These are phyloP conservation scores for Solanum sejunctum DNA, from an alignment of 257 asterid genomes.

Conservation along the genomic window DNA sequence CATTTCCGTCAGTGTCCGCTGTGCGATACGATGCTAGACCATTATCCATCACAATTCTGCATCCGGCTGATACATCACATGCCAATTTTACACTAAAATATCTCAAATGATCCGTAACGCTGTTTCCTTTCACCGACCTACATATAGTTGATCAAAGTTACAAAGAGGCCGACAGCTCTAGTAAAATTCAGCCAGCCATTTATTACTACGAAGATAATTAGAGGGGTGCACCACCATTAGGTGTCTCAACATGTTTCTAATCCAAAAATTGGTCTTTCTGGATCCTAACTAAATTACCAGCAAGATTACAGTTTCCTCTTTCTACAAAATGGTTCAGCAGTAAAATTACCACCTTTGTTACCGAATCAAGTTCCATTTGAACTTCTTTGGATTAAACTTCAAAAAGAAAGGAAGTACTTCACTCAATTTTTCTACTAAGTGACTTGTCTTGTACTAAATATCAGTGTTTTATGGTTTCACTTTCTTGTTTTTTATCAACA, in stretches of 20 bases:
- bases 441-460: background rate
- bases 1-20: slow-evolving; percentile 52
- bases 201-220: background rate
- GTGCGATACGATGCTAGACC: slow-evolving; percentile 27
- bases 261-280: background rate
- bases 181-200: background rate
- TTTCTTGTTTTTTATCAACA: background rate
- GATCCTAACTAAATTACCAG: background rate
- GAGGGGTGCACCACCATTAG: background rate
- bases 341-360: background rate
- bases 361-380: background rate
- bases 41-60: slow-evolving; percentile 61
- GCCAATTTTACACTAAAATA: slow-evolving; percentile 75
- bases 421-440: background rate
- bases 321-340: background rate
- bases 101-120: slow-evolving; percentile 67
- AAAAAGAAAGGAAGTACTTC: background rate
- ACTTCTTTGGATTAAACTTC: background rate
- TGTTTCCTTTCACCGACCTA: slow-evolving; percentile 90
- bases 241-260: background rate
- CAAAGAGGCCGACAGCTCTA: background rate
- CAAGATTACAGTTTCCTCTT: background rate
- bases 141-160: background rate
- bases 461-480: background rate
- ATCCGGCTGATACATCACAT: slow-evolving; percentile 33